A percentile compares a stretch with the other conserved stretches of the same genome.
Evolutionary conservation across 2,329 filamentous ascomycete species (phyloP).

Genomic region (Daldinia eschscholtzii): DNA sequence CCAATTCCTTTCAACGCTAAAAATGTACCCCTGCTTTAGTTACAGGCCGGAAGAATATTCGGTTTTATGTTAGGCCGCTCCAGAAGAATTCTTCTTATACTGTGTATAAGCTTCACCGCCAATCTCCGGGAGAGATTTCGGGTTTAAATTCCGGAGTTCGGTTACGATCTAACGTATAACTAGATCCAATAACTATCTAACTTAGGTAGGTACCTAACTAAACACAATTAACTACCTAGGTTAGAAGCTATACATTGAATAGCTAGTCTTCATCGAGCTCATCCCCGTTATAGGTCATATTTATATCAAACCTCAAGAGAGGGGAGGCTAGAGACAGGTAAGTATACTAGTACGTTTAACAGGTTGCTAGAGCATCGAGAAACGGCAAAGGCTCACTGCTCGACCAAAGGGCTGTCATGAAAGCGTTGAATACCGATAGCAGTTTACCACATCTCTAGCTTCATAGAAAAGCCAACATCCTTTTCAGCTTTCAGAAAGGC

Average conservation of each 20-base stretch:
- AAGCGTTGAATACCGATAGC: background rate
- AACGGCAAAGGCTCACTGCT: background rate
- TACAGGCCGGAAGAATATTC: background rate
- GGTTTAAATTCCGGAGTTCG: background rate
- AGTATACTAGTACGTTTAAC: background rate
- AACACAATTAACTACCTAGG: background rate
- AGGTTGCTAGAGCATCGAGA: background rate
- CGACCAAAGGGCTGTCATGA: background rate
- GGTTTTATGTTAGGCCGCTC: background rate
- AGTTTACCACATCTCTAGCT: background rate
- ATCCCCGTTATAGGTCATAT: background rate
- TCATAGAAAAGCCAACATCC: background rate
- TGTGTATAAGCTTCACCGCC: background rate
- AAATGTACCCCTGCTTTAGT: background rate
- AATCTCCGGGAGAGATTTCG: slow-evolving; percentile 1
- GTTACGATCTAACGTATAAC: too few relatives aligned
- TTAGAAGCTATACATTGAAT: background rate
- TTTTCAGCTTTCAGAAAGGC: too few relatives aligned
- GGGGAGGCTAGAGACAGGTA: background rate
- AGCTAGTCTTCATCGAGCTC: background rate
- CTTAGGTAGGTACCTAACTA: too few relatives aligned
- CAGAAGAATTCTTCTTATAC: background rate
- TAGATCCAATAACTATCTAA: too few relatives aligned
- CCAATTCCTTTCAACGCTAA: background rate
- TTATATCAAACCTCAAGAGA: background rate